Evolutionary conservation across 2,329 filamentous ascomycete species (phyloP).

Genomic region (Fusarium nygamai): DNA sequence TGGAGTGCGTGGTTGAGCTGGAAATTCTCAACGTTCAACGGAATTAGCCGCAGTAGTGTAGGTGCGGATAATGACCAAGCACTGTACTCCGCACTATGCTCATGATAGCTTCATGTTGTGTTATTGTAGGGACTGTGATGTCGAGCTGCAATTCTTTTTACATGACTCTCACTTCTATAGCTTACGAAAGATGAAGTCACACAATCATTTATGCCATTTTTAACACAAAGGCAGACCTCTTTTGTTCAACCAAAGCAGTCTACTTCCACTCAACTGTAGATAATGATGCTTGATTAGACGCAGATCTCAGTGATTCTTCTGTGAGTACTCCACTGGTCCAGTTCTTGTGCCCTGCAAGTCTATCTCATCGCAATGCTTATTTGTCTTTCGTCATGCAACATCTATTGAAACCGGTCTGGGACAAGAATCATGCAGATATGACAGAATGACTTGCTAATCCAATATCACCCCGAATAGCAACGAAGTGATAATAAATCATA

Average conservation of each 20-base stretch:
- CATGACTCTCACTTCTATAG: not conserved
- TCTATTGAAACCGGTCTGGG: not conserved
- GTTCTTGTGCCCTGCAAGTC: not conserved
- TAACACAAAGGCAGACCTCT: not conserved
- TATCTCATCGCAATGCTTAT: not conserved
- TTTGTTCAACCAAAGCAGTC: not conserved
- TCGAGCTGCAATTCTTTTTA: not conserved
- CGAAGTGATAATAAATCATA: not conserved
- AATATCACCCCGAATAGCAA: not conserved
- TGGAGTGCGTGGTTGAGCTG: slow-evolving; percentile 37
- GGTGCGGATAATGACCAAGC: not conserved
- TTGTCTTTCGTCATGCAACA: not conserved
- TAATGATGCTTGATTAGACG: not conserved
- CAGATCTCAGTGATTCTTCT: not conserved
- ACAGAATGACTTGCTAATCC: not conserved
- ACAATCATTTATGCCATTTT: too few species aligned
- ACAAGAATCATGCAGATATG: not conserved
- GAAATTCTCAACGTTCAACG: slow-evolving; percentile 43
- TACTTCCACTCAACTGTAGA: not conserved
- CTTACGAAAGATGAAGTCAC: not conserved
- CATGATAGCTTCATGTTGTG: slow-evolving; percentile 23
- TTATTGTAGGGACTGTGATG: not conserved
- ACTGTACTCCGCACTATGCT: slow-evolving; percentile 28
- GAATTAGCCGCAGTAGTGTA: slow-evolving; percentile 28
- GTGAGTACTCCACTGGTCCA: too few species aligned